Conservation (phyloP, 192 early-diverging fungal genomes). For the Coemansia sp. region DNA sequence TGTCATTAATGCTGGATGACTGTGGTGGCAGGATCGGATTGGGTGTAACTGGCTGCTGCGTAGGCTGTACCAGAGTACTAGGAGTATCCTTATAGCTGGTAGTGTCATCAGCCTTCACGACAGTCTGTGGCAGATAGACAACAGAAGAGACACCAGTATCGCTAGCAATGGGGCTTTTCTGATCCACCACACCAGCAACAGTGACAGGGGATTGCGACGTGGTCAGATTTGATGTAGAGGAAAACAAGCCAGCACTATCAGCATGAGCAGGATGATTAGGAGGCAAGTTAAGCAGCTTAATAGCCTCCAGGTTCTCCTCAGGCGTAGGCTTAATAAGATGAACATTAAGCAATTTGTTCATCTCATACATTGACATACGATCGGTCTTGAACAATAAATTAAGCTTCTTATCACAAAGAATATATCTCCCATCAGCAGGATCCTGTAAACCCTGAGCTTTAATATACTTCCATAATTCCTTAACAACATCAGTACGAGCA, state of each 20-base stretch:
- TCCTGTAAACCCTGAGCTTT: slow-evolving; percentile 51
- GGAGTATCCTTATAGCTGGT: slow-evolving; percentile 2
- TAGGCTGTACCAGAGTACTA: neutral
- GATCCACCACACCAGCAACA: neutral
- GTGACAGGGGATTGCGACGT: neutral
- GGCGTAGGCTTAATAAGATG: slow-evolving; percentile 49
- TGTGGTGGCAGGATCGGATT: slow-evolving; percentile 22
- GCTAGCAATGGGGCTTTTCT: neutral
- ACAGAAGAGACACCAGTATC: neutral
- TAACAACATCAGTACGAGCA: slow-evolving; percentile 53
- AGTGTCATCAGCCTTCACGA: neutral
- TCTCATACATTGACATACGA: slow-evolving; percentile 52
- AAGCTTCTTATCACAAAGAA: slow-evolving; percentile 51
- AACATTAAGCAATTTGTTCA: slow-evolving; percentile 55
- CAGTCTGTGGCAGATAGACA: neutral
- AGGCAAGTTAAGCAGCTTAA: slow-evolving; percentile 25
- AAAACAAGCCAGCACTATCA: slow-evolving; percentile 11
- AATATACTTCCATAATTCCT: slow-evolving; percentile 56
- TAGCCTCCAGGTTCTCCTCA: slow-evolving; percentile 42
- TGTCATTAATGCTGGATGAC: slow-evolving; percentile 18
- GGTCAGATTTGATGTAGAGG: neutral
- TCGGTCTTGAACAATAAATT: slow-evolving; percentile 28
- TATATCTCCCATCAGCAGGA: slow-evolving; percentile 47
- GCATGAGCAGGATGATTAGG: slow-evolving; percentile 27
- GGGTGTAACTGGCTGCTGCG: neutral